Base-by-base conservation (phyloP, 2,329 filamentous ascomycete genomes). In the Fusarium sp. region DNA sequence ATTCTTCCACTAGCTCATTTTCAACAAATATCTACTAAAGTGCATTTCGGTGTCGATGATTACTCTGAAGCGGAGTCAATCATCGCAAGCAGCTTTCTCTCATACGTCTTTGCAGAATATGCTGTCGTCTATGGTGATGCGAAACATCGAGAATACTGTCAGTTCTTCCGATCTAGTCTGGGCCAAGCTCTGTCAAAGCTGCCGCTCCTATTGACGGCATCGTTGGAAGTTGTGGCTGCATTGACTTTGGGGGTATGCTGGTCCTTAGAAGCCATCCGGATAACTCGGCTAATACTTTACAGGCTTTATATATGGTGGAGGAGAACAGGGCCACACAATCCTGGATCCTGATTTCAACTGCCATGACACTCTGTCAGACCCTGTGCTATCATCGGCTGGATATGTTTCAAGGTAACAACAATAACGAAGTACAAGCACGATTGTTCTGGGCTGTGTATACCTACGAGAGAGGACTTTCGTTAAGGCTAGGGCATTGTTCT, bases 371-470 rank as follows among this genome's bases (percentile, higher is more conserved):
- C 6, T 80, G 77, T 33, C 73, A 78, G 22, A 78, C 74, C 0
- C 50, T 80, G 2, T 74, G 77, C 14, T 77, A 78, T 22, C 78
- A 80, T 62, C 73, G 69, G 3, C 40, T 39, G 1, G 26, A 41
- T 13, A 17, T 4, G 5, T 3, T 7, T 9, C 30, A 32, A 13
- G 40, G 10, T 20, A 20, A 20, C 3, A 10, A 13, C 3, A 10
- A 13, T 45, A 28, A 24, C 3, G 4, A 4, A 2, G 43, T 15
- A 0, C 39, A 47, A 17, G 24, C 45, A 19, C 49, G 30, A 2
- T 57, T 81, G 1, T 81, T 81, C 62, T 80, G 78, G 78, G 66
- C 73, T 2, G 73, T 81, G 7, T 78, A 77, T 39, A 71, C 62
- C 11, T 63, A 80, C 7, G 79, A 81, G 20, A 80, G 77, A 32